Evolutionary conservation across 2,329 filamentous ascomycete species (phyloP).

Genomic region (Pseudogymnoascus sp.): DNA sequence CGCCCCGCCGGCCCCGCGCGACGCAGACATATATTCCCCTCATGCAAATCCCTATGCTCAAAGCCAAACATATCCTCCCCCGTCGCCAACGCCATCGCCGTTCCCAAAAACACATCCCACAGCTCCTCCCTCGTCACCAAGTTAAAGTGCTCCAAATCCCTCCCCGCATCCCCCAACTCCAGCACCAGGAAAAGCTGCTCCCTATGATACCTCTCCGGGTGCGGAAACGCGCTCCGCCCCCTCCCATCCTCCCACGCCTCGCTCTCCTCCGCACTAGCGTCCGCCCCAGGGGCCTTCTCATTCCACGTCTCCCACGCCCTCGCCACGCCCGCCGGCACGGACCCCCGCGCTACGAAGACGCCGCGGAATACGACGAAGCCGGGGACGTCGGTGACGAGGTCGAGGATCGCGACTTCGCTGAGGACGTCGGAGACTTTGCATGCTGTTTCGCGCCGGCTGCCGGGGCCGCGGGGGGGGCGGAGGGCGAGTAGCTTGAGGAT

Average conservation of each 20-base stretch:
- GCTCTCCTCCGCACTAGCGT: conserved; percentile 42
- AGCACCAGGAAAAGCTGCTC: conserved; percentile 54
- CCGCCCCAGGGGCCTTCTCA: conserved; percentile 26
- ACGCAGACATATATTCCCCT: conserved; percentile 54
- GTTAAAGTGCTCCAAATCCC: conserved; percentile 51
- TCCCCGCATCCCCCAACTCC: conserved; percentile 57
- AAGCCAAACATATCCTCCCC: conserved; percentile 53
- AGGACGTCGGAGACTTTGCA: conserved; percentile 40
- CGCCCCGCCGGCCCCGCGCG: background rate
- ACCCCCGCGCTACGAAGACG: conserved; percentile 52
- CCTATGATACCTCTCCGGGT: conserved; percentile 52
- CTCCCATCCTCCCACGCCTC: conserved; percentile 42
- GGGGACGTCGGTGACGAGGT: conserved; percentile 56
- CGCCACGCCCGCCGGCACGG: conserved; percentile 45
- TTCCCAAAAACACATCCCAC: conserved; percentile 57
- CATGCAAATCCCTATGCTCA: conserved; percentile 61
- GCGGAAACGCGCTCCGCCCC: conserved; percentile 52
- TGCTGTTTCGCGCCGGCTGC: conserved; percentile 18
- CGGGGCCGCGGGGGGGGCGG: conserved; percentile 40
- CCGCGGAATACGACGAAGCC: conserved; percentile 62
- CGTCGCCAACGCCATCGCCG: conserved; percentile 52
- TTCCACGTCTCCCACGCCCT: conserved; percentile 52
- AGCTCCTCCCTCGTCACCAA: conserved; percentile 43
- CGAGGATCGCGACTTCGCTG: conserved; percentile 56
- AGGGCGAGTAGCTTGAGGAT: conserved; percentile 60